Evolutionary conservation across 2,329 filamentous ascomycete genomes (phyloP).

Genomic region (Arachnomyces sp.): DNA sequence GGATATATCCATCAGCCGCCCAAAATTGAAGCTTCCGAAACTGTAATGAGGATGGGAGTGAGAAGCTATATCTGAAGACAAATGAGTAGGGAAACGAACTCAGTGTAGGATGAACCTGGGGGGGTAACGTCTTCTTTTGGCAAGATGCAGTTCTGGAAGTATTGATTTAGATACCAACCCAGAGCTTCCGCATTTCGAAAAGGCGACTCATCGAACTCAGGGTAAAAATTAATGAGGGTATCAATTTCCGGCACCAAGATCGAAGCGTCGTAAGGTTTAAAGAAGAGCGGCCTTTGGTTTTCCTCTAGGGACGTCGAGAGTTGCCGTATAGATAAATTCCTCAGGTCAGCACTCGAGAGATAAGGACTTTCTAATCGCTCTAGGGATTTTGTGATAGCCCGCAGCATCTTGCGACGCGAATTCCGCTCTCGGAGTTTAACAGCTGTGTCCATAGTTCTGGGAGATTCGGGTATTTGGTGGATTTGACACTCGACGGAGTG

Average conservation of each 20-base stretch:
- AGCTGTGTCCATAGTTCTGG: conserved; percentile 1
- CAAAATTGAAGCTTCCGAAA: conserved; percentile 6
- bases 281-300: conserved; percentile 2
- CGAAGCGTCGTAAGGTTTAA: conserved; percentile 3
- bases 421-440: conserved; percentile 1
- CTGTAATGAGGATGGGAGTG: conserved; percentile 1
- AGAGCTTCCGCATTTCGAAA: conserved; percentile 3
- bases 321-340: conserved; percentile 1
- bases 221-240: conserved; percentile 3
- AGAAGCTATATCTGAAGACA: conserved; percentile 2
- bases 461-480: conserved; percentile 3
- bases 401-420: conserved; percentile 3
- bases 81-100: conserved; percentile 1
- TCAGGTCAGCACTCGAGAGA: conserved; percentile 1
- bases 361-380: conserved; percentile 2
- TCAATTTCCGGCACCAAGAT: conserved; percentile 2
- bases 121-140: conserved; percentile 1
- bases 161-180: conserved; percentile 4
- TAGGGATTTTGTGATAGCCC: conserved; percentile 3
- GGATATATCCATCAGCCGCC: conserved; percentile 3
- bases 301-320: not conserved
- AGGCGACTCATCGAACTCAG: conserved; percentile 2
- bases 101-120: conserved; percentile 6
- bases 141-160: conserved; percentile 4
- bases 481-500: conserved; percentile 1